Base-by-base conservation (phyloP, 2,329 filamentous ascomycete genomes). In the Aureobasidium uvarum region DNA sequence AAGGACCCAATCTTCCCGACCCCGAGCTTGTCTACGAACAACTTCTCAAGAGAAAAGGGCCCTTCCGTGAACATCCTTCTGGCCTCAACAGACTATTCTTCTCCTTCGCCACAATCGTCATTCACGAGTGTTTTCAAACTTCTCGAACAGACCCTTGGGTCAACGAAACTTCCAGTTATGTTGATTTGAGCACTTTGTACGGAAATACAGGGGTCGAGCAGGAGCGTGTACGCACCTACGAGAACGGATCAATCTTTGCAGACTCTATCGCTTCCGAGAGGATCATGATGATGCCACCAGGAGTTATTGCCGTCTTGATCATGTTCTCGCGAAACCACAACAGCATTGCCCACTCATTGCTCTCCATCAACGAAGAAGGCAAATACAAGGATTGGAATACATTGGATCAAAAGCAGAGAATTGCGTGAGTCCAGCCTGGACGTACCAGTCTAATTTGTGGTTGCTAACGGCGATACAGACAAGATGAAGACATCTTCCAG, bases 401-500 rank as follows among this genome's bases (percentile, higher is more conserved):
- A 5, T 71, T 81, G 16, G 72, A 72, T 59, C 72, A 76, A 36
- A 72, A 75, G 54, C 56, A 76, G 56, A 74, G 77, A 69, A 72
- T 71, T 69, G 77, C 73, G 78, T 80, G 68, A 73, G 75, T 69
- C 36, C 68, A 73, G 74, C 67, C 25, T 6, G 28, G 28, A 20
- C 14, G 7, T 52, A 28, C 11, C 23, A 38, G 23, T 13, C 5
- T 31, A 23, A 5, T 31, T 67, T 65, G 10, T 10, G 0, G 10
- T 31, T 46, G 28, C 68, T 69, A 45, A 72, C 62, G 43, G 31
- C 13, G 39, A 31, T 54, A 62, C 52, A 79, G 78, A 75, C 79
- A 81, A 76, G 80, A 79, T 71, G 77, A 81, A 56, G 80, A 82
- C 63, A 75, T 81, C 65, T 82, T 82, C 70, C 80, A 82, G 67